phyloP scores from a whole-genome alignment of 2,329 filamentous ascomycete genomes.

The Xylaria sp. region DNA sequence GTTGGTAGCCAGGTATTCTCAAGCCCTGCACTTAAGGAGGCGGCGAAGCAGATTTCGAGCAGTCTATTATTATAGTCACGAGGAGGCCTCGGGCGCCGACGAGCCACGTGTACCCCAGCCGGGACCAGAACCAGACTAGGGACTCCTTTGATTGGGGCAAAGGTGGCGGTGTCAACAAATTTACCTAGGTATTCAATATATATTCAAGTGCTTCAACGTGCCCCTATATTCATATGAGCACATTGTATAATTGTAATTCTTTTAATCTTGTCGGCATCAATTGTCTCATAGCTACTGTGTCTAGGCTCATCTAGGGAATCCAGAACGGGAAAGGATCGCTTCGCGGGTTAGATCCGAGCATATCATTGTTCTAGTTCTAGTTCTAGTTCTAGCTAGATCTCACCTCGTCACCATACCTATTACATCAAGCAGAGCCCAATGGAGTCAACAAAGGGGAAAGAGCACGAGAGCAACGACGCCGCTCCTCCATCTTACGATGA shows the following conservation, averaged over 20 bases:
- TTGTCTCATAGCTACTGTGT: not conserved
- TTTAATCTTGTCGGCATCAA: not conserved
- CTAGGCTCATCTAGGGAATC: not conserved
- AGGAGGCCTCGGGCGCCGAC: not conserved
- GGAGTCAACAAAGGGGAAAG: slow-evolving; percentile 2
- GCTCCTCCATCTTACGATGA: slow-evolving; percentile 42
- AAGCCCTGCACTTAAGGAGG: not conserved
- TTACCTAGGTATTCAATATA: not conserved
- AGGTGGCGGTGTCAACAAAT: not conserved
- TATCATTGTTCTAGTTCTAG: not conserved
- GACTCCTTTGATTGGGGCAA: not conserved
- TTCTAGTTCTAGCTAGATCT: slow-evolving; percentile 5
- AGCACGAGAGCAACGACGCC: slow-evolving; percentile 17
- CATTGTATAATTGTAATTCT: not conserved
- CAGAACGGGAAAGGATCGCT: slow-evolving; percentile 20
- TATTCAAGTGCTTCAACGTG: too few species aligned
- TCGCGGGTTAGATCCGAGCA: not conserved
- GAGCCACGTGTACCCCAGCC: not conserved
- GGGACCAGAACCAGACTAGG: not conserved
- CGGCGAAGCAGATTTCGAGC: not conserved
- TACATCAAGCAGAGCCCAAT: slow-evolving; percentile 10
- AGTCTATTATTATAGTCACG: too few species aligned
- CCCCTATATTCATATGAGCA: too few species aligned
- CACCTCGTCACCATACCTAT: not conserved
- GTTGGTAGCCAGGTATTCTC: not conserved